Base-by-base conservation (phyloP, 2,329 filamentous ascomycete species). In the Paecilomyces niveus region DNA sequence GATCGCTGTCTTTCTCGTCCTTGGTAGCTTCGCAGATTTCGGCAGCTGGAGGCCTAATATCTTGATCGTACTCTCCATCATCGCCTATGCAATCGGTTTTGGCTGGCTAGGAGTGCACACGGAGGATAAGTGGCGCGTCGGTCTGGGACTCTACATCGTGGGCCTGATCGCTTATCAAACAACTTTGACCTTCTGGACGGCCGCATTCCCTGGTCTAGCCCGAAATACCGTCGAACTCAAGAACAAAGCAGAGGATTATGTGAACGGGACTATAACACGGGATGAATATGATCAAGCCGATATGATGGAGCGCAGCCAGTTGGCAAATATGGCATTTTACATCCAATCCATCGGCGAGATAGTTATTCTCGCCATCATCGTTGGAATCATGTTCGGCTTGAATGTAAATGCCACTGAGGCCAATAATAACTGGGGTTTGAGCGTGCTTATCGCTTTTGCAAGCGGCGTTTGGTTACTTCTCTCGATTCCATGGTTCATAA, bases 151-250 rank as follows among this genome's bases (percentile, higher is more conserved):
- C 15, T 89, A 89, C 68, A 85, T 89, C 57, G 80, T 88, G 15
- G 86, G 85, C 32, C 61, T 88, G 50, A 85, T 89, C 61, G 81
- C 82, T 1, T 89, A 88, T 64, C 85, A 88, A 70, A 81, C 86
- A 2, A 86, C 84, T 0, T 74, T 88, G 54, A 88, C 86, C 0
- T 89, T 88, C 68, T 89, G 85, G 84, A 87, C 85, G 0, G 85
- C 86, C 0, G 85, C 86, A 0, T 85, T 85, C 58, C 83, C 83
- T 3, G 78, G 81, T 0, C 71, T 86, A 7, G 82, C 83, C 3
- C 71, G 83, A 6, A 84, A 85, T 62, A 83, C 81, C 0, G 65
- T 69, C 1, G 74, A 80, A 24, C 72, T 85, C 66, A 74, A 83
- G 26, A 69, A 72, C 1, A 79, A 78, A 56, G 81, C 82, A 4